phyloP scores from a whole-genome alignment of 768 basidiomycete species.

The Phlegmacium glaucopus region DNA sequence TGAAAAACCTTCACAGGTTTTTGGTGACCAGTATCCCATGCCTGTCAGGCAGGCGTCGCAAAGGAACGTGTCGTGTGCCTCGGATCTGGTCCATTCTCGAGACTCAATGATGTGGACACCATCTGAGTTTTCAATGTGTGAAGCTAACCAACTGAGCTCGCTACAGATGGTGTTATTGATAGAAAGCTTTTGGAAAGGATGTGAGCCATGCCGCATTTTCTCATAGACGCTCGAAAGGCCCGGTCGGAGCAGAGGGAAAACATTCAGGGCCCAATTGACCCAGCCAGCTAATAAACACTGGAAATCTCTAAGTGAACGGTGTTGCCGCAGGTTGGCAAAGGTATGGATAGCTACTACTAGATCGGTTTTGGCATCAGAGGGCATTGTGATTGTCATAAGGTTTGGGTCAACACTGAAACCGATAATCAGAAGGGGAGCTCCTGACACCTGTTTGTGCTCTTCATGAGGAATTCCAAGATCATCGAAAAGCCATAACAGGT shows the following conservation, averaged over 20 bases:
- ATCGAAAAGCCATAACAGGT: conserved; percentile 36
- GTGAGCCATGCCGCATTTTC: background rate
- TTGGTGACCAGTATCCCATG: conserved; percentile 1
- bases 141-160: conserved; percentile 1
- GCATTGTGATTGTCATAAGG: conserved; percentile 23
- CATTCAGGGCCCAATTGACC: conserved; percentile 10
- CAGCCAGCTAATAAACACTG: conserved; percentile 8
- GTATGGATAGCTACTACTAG: background rate
- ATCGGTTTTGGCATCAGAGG: conserved; percentile 1
- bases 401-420: conserved; percentile 33
- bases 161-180: background rate
- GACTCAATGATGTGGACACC: background rate
- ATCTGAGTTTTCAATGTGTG: background rate
- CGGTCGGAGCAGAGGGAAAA: conserved; percentile 7
- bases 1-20: background rate
- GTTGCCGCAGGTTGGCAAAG: background rate
- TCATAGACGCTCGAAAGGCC: background rate
- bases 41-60: background rate
- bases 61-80: background rate
- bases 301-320: background rate
- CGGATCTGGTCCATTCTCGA: background rate
- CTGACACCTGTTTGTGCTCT: conserved; percentile 34
- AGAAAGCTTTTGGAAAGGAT: background rate
- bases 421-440: conserved; percentile 28
- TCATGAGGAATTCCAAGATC: conserved; percentile 34